Evolutionary conservation across 2,329 filamentous ascomycete genomes (phyloP).

Genomic region (Ramichloridium luteum): DNA sequence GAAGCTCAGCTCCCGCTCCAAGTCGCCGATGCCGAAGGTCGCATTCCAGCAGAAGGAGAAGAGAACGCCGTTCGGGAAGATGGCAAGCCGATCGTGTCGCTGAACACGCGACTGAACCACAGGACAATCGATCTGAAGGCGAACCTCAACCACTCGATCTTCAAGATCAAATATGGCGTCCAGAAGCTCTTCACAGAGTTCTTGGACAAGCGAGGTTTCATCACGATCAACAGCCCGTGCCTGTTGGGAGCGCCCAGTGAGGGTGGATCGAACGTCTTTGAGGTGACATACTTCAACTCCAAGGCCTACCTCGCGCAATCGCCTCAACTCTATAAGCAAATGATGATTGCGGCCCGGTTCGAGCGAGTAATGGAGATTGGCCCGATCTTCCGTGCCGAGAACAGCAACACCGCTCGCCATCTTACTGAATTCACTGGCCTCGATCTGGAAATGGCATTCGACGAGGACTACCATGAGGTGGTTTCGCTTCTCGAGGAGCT

Average conservation of each 20-base stretch:
- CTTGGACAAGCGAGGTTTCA: slow-evolving; percentile 61
- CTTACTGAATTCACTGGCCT: slow-evolving; percentile 84
- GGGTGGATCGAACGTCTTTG: slow-evolving; percentile 85
- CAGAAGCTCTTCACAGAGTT: slow-evolving; percentile 66
- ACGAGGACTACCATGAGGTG: slow-evolving; percentile 66
- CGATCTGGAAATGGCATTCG: slow-evolving; percentile 82
- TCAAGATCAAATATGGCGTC: slow-evolving; percentile 55
- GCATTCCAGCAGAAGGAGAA: slow-evolving; percentile 35
- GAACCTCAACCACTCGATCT: slow-evolving; percentile 81
- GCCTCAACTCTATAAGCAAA: slow-evolving; percentile 80
- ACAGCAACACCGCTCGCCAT: slow-evolving; percentile 72
- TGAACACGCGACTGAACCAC: slow-evolving; percentile 82
- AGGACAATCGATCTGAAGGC: slow-evolving; percentile 84
- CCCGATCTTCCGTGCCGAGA: slow-evolving; percentile 75
- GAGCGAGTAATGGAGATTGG: slow-evolving; percentile 69
- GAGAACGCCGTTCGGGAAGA: slow-evolving; percentile 36
- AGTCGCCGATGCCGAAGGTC: slow-evolving; percentile 40
- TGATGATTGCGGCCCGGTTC: slow-evolving; percentile 67
- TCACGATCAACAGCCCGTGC: slow-evolving; percentile 78
- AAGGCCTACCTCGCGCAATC: slow-evolving; percentile 69
- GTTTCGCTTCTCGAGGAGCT: slow-evolving; percentile 59
- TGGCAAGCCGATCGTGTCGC: slow-evolving; percentile 56
- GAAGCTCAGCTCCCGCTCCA: slow-evolving; percentile 49
- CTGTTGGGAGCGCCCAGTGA: slow-evolving; percentile 84
- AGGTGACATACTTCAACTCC: slow-evolving; percentile 77